Base-by-base conservation (phyloP, 75 land plant genomes). In the Cryptomeria japonica region DNA sequence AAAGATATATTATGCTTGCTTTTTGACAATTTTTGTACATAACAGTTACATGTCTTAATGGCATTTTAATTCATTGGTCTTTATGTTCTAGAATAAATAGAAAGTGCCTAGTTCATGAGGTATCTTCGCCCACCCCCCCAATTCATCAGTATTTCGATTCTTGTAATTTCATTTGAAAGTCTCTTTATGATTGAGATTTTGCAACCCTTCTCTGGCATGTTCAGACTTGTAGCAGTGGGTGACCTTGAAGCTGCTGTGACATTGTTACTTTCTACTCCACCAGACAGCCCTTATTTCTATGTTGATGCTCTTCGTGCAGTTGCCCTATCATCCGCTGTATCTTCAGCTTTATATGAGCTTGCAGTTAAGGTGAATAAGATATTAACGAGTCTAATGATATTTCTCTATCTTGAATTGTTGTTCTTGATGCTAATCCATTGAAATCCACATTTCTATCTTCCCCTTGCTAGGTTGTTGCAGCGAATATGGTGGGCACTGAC, bases 401-500 rank as follows among this genome's bases (percentile, higher is more conserved):
- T 32, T 53, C 3, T 32, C 7, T 18, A 18, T 37, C 16, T 28
- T 84, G 68, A 18, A 32, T 34, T 15, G n/a, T 55, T 47, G 85
- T 42, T 49, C 12, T 55, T n/a, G 70, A 36, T 86, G 86, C 19
- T 39, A 31, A 19, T 58, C 77, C 16, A 88, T 80, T 86, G 72
- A 53, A 49, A 76, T 87, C 19, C 42, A 32, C 64, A 68, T 41
- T 19, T 86, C 15, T 86, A 85, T 28, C 41, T 51, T 75, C 19
- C 77, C 36, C 28, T 61, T 53, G 72, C 34, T 86, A 98, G 99
- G 99, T 98, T 36, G 96, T 98, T 90, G 99, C 99, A 25, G 99
- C 99, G 46, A 98, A 98, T 88, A 96, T 98, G 99, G 99, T 98
- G 5, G 94, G 95, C 55, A 98, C 95, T 53, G 99, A 97, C 77